phyloP scores from a whole-genome alignment of 371 early-diverging fungal genomes.

The Entomophthora muscae region DNA sequence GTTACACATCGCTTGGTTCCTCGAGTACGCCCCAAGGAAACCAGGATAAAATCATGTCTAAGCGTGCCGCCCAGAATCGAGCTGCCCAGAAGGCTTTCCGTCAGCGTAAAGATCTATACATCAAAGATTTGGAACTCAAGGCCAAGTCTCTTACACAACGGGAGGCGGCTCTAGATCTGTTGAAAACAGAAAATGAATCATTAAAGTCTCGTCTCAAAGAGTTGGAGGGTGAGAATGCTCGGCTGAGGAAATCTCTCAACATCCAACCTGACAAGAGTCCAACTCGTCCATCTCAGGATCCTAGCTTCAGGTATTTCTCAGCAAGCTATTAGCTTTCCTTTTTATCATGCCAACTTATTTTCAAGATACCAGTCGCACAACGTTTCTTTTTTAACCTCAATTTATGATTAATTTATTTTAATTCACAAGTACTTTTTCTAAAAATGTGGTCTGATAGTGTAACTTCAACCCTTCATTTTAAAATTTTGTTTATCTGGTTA shows the following conservation, averaged over 20 bases:
- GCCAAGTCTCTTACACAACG: constrained; percentile 10
- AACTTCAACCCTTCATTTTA: too few species aligned
- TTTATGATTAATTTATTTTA: too few species aligned
- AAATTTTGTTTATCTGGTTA: too few species aligned
- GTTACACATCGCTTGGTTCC: background rate
- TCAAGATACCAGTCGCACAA: too few species aligned
- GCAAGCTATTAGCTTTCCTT: background rate
- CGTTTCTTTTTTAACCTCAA: too few species aligned
- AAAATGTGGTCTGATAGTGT: too few species aligned
- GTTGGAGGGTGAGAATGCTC: background rate
- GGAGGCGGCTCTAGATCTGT: background rate
- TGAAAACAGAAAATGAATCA: background rate
- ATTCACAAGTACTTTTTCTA: too few species aligned
- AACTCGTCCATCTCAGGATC: background rate
- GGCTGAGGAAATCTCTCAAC: background rate
- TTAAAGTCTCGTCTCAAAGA: background rate
- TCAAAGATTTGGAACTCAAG: constrained; percentile 42
- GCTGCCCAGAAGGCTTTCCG: constrained; percentile 60
- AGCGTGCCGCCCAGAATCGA: constrained; percentile 50
- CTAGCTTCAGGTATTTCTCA: background rate
- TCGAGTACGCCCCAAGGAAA: background rate
- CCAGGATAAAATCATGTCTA: background rate
- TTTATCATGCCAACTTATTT: background rate
- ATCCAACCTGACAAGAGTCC: background rate
- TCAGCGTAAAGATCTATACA: constrained; percentile 53